These are phyloP conservation scores for Apodospora peruviana DNA, from an alignment of 495 filamentous ascomycete genomes.

Conservation along the genomic window DNA sequence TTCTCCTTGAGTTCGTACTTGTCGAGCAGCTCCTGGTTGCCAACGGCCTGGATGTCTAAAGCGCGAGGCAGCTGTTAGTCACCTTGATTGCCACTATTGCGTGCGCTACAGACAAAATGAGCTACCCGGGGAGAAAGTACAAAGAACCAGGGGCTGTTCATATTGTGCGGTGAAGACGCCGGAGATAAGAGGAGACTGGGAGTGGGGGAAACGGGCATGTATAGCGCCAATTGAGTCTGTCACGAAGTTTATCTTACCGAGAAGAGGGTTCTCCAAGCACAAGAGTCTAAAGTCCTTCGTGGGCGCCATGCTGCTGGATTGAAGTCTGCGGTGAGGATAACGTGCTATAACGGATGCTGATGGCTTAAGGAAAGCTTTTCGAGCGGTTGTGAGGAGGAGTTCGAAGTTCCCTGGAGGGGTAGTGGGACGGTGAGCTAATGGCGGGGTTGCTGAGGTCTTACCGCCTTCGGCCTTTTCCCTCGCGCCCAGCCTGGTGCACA, in stretches of 20 bases:
- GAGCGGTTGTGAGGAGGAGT: not conserved
- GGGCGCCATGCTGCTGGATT: conserved; percentile 57
- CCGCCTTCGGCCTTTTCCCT: conserved; percentile 15
- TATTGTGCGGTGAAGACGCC: no score
- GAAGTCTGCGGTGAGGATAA: conserved; percentile 3
- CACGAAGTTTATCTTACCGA: conserved; percentile 69
- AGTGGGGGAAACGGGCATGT: no score
- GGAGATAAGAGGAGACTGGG: no score
- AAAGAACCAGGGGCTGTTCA: no score
- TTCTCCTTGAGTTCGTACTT: conserved; percentile 93
- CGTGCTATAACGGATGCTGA: conserved; percentile 5
- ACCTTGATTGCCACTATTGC: not conserved
- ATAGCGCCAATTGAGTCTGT: no score
- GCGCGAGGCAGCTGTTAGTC: not conserved
- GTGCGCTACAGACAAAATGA: no score
- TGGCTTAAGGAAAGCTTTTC: conserved; percentile 16
- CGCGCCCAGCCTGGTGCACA: conserved; percentile 2
- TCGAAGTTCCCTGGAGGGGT: conserved; percentile 3
- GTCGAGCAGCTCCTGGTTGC: conserved; percentile 71
- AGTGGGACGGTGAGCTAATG: conserved; percentile 12
- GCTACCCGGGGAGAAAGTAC: no score
- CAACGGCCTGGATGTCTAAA: conserved; percentile 85
- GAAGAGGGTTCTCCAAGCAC: conserved; percentile 92
- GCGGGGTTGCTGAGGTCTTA: conserved; percentile 6
- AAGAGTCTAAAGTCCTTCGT: conserved; percentile 75